phyloP scores from a whole-genome alignment of 2,329 filamentous ascomycete species.

The Metarhizium album region DNA sequence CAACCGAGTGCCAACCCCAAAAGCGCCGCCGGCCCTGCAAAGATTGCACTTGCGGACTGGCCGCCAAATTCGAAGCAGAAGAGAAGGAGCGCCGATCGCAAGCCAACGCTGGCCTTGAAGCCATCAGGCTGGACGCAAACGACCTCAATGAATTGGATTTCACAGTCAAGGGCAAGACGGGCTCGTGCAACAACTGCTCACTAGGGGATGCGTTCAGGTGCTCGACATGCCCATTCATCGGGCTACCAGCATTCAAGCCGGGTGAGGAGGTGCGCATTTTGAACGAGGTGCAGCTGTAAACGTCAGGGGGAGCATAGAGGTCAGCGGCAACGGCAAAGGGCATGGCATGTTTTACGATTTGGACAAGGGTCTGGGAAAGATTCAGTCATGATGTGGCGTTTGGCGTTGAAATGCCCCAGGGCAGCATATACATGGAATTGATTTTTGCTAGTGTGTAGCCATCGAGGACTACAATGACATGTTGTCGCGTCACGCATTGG shows the following conservation, averaged over 20 bases:
- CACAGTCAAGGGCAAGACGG: slow-evolving; percentile 93
- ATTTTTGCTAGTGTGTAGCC: background rate
- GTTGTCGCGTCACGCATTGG: background rate
- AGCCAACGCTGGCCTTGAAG: slow-evolving; percentile 53
- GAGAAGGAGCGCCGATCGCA: slow-evolving; percentile 62
- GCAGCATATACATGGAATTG: background rate
- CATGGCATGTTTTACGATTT: background rate
- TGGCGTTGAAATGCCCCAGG: background rate
- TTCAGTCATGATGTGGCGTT: slow-evolving; percentile 6
- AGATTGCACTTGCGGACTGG: slow-evolving; percentile 92
- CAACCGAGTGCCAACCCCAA: slow-evolving; percentile 78
- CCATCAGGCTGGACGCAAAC: slow-evolving; percentile 60
- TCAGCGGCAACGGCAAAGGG: background rate
- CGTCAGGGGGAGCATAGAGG: background rate
- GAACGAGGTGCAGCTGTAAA: slow-evolving; percentile 73
- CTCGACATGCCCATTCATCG: slow-evolving; percentile 69
- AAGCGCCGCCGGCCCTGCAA: slow-evolving; percentile 93
- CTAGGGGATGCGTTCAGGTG: slow-evolving; percentile 83
- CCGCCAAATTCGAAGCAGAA: slow-evolving; percentile 75
- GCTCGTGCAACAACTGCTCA: slow-evolving; percentile 88
- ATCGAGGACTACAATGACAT: background rate
- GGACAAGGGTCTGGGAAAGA: background rate
- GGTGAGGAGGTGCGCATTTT: slow-evolving; percentile 86
- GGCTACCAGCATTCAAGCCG: slow-evolving; percentile 90
- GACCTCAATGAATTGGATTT: slow-evolving; percentile 87